Conservation (phyloP, 176 grass and related monocot genomes). For the Oryza meyeriana region DNA sequence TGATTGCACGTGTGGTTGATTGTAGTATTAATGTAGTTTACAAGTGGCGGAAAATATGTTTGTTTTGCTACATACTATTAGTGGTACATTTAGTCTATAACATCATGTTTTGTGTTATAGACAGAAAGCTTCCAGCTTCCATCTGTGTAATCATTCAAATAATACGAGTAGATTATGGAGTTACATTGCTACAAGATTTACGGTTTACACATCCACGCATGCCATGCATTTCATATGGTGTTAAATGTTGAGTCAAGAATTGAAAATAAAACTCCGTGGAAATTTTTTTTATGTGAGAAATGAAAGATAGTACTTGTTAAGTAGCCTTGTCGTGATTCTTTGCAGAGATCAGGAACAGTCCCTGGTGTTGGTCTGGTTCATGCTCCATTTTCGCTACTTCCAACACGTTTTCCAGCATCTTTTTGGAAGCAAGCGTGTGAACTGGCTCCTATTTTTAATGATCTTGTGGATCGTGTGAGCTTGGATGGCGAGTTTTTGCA, state of each 20-base stretch:
- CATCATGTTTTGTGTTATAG: neutral
- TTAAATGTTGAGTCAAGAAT: neutral
- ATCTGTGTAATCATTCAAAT: neutral
- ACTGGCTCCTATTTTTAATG: slow-evolving; percentile 81
- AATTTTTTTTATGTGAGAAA: neutral
- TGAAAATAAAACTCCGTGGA: neutral
- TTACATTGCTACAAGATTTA: neutral
- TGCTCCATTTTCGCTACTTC: slow-evolving; percentile 71
- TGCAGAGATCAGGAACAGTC: slow-evolving; percentile 78
- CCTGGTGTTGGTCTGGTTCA: slow-evolving; percentile 89
- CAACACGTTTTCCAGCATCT: slow-evolving; percentile 43
- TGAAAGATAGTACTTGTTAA: neutral
- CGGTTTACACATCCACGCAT: neutral
- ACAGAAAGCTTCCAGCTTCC: neutral
- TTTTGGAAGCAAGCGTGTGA: slow-evolving; percentile 80
- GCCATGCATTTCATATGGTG: neutral
- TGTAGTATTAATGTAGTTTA: neutral
- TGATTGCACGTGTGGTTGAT: neutral
- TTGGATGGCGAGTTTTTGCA: slow-evolving; percentile 86
- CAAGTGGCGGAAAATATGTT: neutral
- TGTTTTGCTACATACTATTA: neutral
- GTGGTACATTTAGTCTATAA: neutral
- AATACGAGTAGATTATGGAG: neutral
- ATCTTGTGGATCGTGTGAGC: slow-evolving; percentile 89
- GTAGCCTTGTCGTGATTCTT: neutral